Evolutionary conservation across 1,284 basidiomycete species (phyloP).

Genomic region (Irpex sp.): DNA sequence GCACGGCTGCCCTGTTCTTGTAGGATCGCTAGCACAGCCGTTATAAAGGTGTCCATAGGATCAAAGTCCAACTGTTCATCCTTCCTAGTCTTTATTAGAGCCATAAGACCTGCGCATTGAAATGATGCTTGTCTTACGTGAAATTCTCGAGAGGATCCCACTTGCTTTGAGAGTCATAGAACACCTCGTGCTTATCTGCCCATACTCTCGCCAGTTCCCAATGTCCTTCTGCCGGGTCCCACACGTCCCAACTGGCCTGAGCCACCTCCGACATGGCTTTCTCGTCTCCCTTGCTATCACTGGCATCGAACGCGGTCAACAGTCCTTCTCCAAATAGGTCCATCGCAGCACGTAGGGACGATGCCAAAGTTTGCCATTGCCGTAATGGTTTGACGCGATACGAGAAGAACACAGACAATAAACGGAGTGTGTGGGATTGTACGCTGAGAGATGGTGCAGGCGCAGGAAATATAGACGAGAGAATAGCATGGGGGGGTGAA

Average conservation of each 20-base stretch:
- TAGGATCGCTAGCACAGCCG: slow-evolving; percentile 62
- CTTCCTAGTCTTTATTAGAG: slow-evolving; percentile 24
- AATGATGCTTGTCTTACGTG: slow-evolving; percentile 47
- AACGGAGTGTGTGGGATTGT: slow-evolving; percentile 62
- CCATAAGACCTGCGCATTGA: background rate
- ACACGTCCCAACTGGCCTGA: slow-evolving; percentile 82
- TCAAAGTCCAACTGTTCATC: slow-evolving; percentile 76
- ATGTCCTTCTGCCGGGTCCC: slow-evolving; percentile 41
- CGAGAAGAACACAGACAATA: slow-evolving; percentile 75
- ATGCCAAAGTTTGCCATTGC: slow-evolving; percentile 54
- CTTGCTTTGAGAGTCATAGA: slow-evolving; percentile 71
- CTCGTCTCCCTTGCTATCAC: slow-evolving; percentile 72
- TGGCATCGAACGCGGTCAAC: slow-evolving; percentile 80
- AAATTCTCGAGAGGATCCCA: slow-evolving; percentile 86
- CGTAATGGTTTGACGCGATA: slow-evolving; percentile 61
- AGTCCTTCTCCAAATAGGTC: slow-evolving; percentile 87
- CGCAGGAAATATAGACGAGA: slow-evolving; percentile 49
- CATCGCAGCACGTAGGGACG: slow-evolving; percentile 72
- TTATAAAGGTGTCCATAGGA: slow-evolving; percentile 92
- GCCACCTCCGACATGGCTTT: slow-evolving; percentile 75
- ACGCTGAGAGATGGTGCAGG: slow-evolving; percentile 37
- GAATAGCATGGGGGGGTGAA: slow-evolving; percentile 53
- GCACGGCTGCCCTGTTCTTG: slow-evolving; percentile 77
- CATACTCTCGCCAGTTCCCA: slow-evolving; percentile 93
- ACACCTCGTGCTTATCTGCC: slow-evolving; percentile 93